Conservation (phyloP, 2,329 filamentous ascomycete genomes). For the Trichophyton schoenleinii region DNA sequence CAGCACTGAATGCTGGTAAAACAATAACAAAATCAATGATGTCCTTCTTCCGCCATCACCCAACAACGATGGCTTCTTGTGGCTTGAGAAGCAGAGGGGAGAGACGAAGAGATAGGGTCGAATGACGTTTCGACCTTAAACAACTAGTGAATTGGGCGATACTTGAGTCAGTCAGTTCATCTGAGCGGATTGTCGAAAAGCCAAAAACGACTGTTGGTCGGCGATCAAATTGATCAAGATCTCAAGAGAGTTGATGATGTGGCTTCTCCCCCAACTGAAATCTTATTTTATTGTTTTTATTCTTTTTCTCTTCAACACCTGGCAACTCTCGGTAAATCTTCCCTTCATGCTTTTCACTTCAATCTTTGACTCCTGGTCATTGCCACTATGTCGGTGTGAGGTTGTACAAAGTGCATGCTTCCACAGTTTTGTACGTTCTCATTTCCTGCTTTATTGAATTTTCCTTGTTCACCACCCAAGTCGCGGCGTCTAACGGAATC, state of each 20-base stretch:
- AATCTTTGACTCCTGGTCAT: not conserved
- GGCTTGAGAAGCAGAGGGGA: not conserved
- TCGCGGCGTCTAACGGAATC: not conserved
- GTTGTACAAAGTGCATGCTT: constrained; percentile 1
- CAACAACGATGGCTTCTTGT: not conserved
- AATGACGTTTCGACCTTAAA: not conserved
- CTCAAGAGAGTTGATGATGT: not conserved
- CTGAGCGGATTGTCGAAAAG: not conserved
- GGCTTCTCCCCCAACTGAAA: not conserved
- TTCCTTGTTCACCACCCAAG: not conserved
- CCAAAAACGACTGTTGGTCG: not conserved
- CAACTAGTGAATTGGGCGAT: not conserved
- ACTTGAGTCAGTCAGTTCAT: not conserved
- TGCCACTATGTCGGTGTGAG: constrained; percentile 5
- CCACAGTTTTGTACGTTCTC: not conserved
- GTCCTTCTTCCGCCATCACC: not conserved
- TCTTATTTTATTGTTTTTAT: not conserved
- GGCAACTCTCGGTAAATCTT: not conserved
- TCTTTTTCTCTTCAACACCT: not conserved
- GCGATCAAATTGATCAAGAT: constrained; percentile 3
- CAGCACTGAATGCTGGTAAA: not conserved
- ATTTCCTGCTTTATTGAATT: constrained; percentile 4
- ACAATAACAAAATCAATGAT: not conserved
- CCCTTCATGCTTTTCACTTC: not conserved
- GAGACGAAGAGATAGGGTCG: not conserved